A percentile compares a stretch with the other conserved stretches of the same genome.
Evolutionary conservation across 306 rosid genomes (phyloP).

Genomic region (Abrus precatorius): DNA sequence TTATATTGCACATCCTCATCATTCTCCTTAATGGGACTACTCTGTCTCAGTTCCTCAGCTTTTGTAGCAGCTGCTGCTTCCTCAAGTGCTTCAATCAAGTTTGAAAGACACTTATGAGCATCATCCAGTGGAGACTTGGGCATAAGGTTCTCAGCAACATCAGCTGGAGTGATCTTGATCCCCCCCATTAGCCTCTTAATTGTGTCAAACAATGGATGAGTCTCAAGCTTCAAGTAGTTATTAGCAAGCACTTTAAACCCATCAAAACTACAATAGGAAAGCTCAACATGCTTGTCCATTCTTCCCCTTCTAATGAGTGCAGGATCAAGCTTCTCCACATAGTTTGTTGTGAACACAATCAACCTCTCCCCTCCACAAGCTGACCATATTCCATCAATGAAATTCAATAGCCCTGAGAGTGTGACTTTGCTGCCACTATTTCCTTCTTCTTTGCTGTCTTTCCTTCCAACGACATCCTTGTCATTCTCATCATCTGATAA

Average conservation of each 20-base stretch:
- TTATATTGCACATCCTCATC: slow-evolving; percentile 49
- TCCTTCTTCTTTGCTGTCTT: slow-evolving; percentile 69
- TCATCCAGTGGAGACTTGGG: slow-evolving; percentile 75
- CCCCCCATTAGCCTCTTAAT: slow-evolving; percentile 58
- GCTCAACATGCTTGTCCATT: slow-evolving; percentile 89
- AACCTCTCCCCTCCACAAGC: slow-evolving; percentile 89
- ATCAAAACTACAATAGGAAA: slow-evolving; percentile 77
- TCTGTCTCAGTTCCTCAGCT: slow-evolving; percentile 53
- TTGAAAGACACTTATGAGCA: slow-evolving; percentile 67
- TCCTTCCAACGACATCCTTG: slow-evolving; percentile 53
- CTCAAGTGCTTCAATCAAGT: slow-evolving; percentile 68
- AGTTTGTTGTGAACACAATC: slow-evolving; percentile 81
- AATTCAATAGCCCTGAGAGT: slow-evolving; percentile 89
- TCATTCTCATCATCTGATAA: slow-evolving; percentile 60
- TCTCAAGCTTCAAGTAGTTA: slow-evolving; percentile 69
- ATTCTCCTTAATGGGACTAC: slow-evolving; percentile 44
- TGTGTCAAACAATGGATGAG: slow-evolving; percentile 64
- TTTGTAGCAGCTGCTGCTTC: slow-evolving; percentile 47
- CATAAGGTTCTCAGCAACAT: slow-evolving; percentile 94
- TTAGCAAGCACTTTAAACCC: slow-evolving; percentile 81
- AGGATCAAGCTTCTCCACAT: slow-evolving; percentile 90
- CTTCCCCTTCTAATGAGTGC: slow-evolving; percentile 88
- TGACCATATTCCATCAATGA: slow-evolving; percentile 90
- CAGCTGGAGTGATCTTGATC: slow-evolving; percentile 77
- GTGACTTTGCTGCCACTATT: slow-evolving; percentile 71